phyloP scores from a whole-genome alignment of 208 protist species.

The Trypanosoma platydactyli region DNA sequence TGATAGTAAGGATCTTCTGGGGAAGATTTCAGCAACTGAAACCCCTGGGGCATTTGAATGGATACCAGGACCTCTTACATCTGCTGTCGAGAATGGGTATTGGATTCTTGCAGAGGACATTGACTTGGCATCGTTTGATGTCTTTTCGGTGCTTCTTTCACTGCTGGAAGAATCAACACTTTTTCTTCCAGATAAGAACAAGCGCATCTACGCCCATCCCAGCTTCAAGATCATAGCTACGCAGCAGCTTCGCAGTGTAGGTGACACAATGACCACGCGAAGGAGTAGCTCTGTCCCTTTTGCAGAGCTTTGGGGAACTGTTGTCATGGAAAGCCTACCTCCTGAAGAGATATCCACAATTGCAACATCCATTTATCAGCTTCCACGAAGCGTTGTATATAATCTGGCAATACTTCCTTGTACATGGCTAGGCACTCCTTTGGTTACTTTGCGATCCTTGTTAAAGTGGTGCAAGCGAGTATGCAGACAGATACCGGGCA shows the following conservation, averaged over 20 bases:
- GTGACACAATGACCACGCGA: constrained; percentile 45
- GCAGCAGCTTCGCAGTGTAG: constrained; percentile 69
- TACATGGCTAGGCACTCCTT: constrained; percentile 24
- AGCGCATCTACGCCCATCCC: constrained; percentile 82
- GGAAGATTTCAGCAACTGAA: constrained; percentile 98
- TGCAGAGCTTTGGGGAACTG: constrained; percentile 76
- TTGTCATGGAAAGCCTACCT: constrained; percentile 75
- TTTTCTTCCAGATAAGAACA: constrained; percentile 96
- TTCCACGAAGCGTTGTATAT: constrained; percentile 47
- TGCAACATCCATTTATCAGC: constrained; percentile 44
- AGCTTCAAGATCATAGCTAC: constrained; percentile 91
- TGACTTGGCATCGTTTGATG: constrained; percentile 97
- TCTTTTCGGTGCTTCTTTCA: constrained; percentile 96
- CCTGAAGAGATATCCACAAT: constrained; percentile 60
- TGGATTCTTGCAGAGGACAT: constrained; percentile 99
- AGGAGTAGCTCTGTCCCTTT: constrained; percentile 73
- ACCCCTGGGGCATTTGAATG: constrained; percentile 98
- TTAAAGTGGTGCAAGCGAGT: constrained; percentile 94
- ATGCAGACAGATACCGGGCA: constrained; percentile 36
- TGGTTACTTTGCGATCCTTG: constrained; percentile 82
- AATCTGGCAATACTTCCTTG: constrained; percentile 41
- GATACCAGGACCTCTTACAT: constrained; percentile 96
- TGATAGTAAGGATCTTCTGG: constrained; percentile 98
- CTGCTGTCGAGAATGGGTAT: constrained; percentile 94
- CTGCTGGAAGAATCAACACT: constrained; percentile 95